Base-by-base conservation (phyloP, 1,284 basidiomycete genomes). In the Malassezia furfur region DNA sequence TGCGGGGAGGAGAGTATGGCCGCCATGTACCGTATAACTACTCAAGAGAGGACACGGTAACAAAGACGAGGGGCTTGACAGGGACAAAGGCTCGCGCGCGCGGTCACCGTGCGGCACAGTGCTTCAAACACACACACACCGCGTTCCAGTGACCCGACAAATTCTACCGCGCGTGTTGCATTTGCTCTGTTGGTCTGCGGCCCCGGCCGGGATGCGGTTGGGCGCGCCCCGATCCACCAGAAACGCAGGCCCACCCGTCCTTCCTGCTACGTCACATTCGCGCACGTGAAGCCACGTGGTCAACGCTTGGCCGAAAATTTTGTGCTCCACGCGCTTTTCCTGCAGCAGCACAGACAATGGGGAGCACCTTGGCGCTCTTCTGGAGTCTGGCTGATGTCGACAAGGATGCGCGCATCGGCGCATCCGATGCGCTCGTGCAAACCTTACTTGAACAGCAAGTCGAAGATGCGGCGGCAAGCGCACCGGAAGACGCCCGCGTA, bases 331-430 rank as follows among this genome's bases (percentile, higher is more conserved):
- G 37, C 53, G 36, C 55, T 49, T 28, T 43, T 41, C 40, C 40
- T 43, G 40, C 40, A 25, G 35, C 35, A 48, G 47, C 47, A 22
- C 14, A 19, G 10, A 44, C 58, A 17, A 88, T 87, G 85, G 81
- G 84, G 34, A 87, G 85, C 35, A 89, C 86, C 32, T 82, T 96
- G 51, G 86, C 88, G 35, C 81, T 94, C 46, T 96, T 91, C 80
- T 96, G 91, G 91, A 80, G 90, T 75, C 80, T 96, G 45, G 90
- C 91, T n/a, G 88, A 87, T 3, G 79, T 82, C 3, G 83, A 82
- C 35, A 87, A 84, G 75, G 82, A 84, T 54, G 85, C 87, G 55
- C 84, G 91, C 5, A 71, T 96, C 32, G 82, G 85, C 66, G 87
- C 91, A 8, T 91, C 91, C 0, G 83, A 86, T 38, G 86, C 89